A percentile compares a stretch with the other conserved stretches of the same genome.
Evolutionary conservation across 2,329 filamentous ascomycete species (phyloP).

Genomic region (Scolecobasidium constrictum): DNA sequence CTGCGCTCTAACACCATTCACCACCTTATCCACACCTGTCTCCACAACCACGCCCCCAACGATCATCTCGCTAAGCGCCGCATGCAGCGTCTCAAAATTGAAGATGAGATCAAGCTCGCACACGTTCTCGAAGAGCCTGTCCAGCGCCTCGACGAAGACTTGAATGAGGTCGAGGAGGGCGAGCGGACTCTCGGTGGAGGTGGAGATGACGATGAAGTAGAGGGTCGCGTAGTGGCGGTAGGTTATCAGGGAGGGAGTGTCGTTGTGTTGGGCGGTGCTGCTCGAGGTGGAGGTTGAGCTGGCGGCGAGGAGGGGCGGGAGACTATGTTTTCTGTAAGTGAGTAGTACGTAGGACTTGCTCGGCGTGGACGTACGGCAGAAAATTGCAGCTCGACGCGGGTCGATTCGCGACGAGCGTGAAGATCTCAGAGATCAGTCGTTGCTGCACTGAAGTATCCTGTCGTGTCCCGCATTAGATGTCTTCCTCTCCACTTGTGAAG

Average conservation of each 20-base stretch:
- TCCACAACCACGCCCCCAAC: constrained; percentile 91
- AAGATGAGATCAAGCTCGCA: constrained; percentile 98
- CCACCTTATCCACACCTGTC: constrained; percentile 79
- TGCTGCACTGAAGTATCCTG: constrained; percentile 97
- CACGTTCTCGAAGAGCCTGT: constrained; percentile 94
- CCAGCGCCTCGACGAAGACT: constrained; percentile 92
- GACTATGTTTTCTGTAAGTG: constrained; percentile 43
- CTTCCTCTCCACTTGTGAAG: not conserved
- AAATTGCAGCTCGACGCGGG: constrained; percentile 95
- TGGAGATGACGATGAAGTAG: constrained; percentile 97
- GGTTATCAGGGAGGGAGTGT: constrained; percentile 88
- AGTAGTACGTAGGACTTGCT: constrained; percentile 9
- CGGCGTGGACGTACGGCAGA: constrained; percentile 50
- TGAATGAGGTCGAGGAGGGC: constrained; percentile 95
- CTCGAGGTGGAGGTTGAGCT: constrained; percentile 24
- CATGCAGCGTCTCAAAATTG: constrained; percentile 95
- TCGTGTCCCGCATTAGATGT: not conserved
- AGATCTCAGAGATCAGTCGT: constrained; percentile 93
- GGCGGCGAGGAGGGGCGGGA: constrained; percentile 49
- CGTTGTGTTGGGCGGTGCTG: constrained; percentile 56
- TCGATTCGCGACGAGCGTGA: constrained; percentile 85
- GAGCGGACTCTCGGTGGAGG: constrained; percentile 88
- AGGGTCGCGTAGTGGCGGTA: constrained; percentile 98
- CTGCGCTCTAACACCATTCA: constrained; percentile 67
- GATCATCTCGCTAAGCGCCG: constrained; percentile 85